Percentiles rank a stretch among this genome's conserved stretches.
phyloP scores from a whole-genome alignment of 2,329 filamentous ascomycete genomes.

The Diaporthe sp. region DNA sequence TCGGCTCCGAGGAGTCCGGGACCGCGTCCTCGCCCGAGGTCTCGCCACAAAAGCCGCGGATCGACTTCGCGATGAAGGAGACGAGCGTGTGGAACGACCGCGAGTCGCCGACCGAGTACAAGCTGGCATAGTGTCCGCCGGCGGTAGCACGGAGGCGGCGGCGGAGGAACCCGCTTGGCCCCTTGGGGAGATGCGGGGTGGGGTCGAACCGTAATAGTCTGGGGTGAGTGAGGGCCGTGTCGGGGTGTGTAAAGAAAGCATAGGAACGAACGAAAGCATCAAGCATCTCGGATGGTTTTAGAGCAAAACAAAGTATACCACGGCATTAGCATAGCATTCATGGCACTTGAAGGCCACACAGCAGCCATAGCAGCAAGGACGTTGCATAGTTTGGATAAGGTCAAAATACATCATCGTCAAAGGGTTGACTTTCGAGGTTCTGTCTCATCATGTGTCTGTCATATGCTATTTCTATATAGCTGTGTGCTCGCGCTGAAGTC shows the following conservation, averaged over 20 bases:
- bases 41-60: slow-evolving; percentile 28
- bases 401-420: slow-evolving; percentile 8
- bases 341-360: neutral
- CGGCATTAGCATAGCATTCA: slow-evolving; percentile 32
- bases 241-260: neutral
- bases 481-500: neutral
- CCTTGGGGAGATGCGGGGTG: neutral
- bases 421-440: neutral
- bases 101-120: slow-evolving; percentile 23
- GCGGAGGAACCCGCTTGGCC: neutral
- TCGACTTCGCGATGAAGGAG: slow-evolving; percentile 35
- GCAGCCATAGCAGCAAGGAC: slow-evolving; percentile 8
- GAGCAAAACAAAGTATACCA: slow-evolving; percentile 26
- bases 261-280: slow-evolving; percentile 10
- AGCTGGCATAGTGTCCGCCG: slow-evolving; percentile 26
- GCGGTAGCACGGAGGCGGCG: neutral
- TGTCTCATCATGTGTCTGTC: neutral
- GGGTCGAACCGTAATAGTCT: neutral
- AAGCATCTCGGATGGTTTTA: slow-evolving; percentile 16
- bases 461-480: too few relatives aligned
- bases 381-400: slow-evolving; percentile 28
- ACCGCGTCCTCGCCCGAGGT: slow-evolving; percentile 30
- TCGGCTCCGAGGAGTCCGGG: slow-evolving; percentile 30
- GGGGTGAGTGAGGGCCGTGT: neutral
- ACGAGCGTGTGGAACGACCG: slow-evolving; percentile 34